Evolutionary conservation across 768 basidiomycete species (phyloP).

Genomic region (Boletus rubropictus): DNA sequence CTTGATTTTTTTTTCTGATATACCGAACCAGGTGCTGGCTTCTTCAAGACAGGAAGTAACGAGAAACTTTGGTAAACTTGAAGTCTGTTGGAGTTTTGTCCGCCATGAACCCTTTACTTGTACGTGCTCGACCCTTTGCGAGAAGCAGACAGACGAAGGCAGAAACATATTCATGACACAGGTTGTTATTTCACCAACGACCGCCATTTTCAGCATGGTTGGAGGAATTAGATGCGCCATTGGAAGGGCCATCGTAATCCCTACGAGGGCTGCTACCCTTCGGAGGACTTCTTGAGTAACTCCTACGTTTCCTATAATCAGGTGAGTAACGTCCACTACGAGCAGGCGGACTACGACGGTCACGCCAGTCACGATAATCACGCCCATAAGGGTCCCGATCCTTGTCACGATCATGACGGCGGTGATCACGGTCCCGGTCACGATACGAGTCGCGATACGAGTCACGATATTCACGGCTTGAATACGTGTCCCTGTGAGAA

Average conservation of each 20-base stretch:
- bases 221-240: slow-evolving; percentile 31
- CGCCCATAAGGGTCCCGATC: slow-evolving; percentile 64
- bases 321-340: slow-evolving; percentile 68
- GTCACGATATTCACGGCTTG: slow-evolving; percentile 42
- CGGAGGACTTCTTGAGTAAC: slow-evolving; percentile 77
- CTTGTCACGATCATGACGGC: slow-evolving; percentile 39
- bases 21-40: slow-evolving; percentile 46
- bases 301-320: slow-evolving; percentile 67
- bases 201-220: slow-evolving; percentile 39
- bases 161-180: slow-evolving; percentile 22
- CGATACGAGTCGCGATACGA: slow-evolving; percentile 40
- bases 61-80: slow-evolving; percentile 50
- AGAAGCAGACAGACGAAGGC: slow-evolving; percentile 24
- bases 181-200: slow-evolving; percentile 53
- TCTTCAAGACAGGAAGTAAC: slow-evolving; percentile 45
- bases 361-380: slow-evolving; percentile 71
- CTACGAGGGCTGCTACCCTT: slow-evolving; percentile 57
- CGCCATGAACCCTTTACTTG: slow-evolving; percentile 40
- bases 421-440: slow-evolving; percentile 43
- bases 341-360: slow-evolving; percentile 71
- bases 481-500: slow-evolving; percentile 41
- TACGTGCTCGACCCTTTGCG: slow-evolving; percentile 39
- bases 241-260: slow-evolving; percentile 43
- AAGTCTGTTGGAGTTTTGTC: slow-evolving; percentile 32
- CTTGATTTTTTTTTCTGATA: slow-evolving; percentile 52